Evolutionary conservation across 768 basidiomycete species (phyloP), one percentile per base, ranked within the genome.

Genomic region (Trametes sanguinea): DNA sequence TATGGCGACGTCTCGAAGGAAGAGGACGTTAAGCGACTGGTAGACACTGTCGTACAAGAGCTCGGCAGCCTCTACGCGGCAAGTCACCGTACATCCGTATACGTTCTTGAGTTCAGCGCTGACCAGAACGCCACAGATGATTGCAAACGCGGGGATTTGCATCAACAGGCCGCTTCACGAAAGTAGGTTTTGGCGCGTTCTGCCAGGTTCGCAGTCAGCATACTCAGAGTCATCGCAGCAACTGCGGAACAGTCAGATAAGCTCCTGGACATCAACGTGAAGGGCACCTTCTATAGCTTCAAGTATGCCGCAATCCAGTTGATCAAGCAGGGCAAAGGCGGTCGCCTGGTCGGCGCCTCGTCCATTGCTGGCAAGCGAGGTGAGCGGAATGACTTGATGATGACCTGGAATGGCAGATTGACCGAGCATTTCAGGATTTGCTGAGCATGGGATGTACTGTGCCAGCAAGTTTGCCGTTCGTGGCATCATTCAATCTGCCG

Each of bases 41-140:
- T 85, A 1, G 70, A 71, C 2, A 54, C 52, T 0, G 65, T 68
- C 11, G 66, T 70, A 1, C 35, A 71, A 2, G 61, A 66, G 3
- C 70, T 83, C 6, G 83, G 82, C 1, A 81, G 81, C 1, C 60
- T 85, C n/a, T 78, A 84, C 63, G 80, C 82, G 16, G 83, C 82
- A 57, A 58, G 81, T 37, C 68, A 4, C 22, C 33, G 17, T 39
- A 53, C 3, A 10, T 11, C 45, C 22, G 17, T 22, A 39, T 30
- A n/a, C n/a, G 22, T 29, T 22, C 29, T 4, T 17, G 5, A 2
- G 22, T 16, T 22, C 22, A 22, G 22, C 22, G 22, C 11, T 37
- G 35, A 37, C 35, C 11, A 11, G 11, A 6, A 37, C 35, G 6
- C 11, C 6, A 37, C 35, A 70, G 69, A 68, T 70, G 65, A 54